Evolutionary conservation across 2,329 filamentous ascomycete species (phyloP).

Genomic region (Aspergillus piperis): DNA sequence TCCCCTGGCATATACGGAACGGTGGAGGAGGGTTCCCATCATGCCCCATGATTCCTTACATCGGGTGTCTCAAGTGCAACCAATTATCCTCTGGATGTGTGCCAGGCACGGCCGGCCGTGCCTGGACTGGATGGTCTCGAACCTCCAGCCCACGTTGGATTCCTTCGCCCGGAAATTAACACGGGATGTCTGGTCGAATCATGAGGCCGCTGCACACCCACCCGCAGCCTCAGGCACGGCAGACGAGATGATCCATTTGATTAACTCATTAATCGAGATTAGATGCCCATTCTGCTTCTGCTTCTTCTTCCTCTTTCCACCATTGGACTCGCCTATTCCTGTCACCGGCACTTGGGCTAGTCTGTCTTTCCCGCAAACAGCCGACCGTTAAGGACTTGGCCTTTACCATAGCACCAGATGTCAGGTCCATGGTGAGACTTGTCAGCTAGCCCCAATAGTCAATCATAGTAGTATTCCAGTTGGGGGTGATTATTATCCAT

Average conservation of each 20-base stretch:
- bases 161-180: conserved; percentile 11
- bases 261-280: conserved; percentile 6
- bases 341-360: not conserved
- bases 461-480: not conserved
- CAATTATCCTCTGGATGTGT: not conserved
- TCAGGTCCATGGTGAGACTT: not conserved
- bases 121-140: conserved; percentile 6
- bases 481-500: not conserved
- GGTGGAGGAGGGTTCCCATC: not conserved
- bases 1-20: not conserved
- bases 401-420: not conserved
- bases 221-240: conserved; percentile 1
- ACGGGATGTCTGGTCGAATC: conserved; percentile 3
- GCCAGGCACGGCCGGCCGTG: conserved; percentile 2
- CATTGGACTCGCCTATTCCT: not conserved
- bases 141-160: conserved; percentile 8
- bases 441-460: too few relatives aligned
- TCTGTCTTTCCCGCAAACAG: not conserved
- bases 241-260: not conserved
- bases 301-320: not conserved
- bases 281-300: not conserved
- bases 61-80: not conserved
- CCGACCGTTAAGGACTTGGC: not conserved
- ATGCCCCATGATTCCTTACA: conserved; percentile 3
- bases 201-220: not conserved